Evolutionary conservation across 805 yeast species (phyloP), one percentile per base, ranked within the genome.

Genomic region (Saccharomycodes ludwigii): DNA sequence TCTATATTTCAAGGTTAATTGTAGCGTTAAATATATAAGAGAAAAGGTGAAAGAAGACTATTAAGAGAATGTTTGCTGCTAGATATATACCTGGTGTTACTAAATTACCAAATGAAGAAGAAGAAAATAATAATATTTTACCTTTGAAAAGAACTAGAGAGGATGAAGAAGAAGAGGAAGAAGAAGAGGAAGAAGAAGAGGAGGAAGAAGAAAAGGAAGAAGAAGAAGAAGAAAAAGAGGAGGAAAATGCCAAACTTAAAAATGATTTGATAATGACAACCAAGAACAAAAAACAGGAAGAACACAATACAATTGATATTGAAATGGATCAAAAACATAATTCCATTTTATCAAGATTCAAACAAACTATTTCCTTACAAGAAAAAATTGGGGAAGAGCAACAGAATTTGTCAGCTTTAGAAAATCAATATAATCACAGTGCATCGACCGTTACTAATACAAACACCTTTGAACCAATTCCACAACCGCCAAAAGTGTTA

Each of bases 401-500:
- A 17, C 35, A 36, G 5, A 49, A 38, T 8, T 29, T 32, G 7
- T n/a, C n/a, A n/a, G n/a, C n/a, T n/a, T n/a, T n/a, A n/a, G n/a
- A n/a, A n/a, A n/a, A n/a, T n/a, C n/a, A n/a, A n/a, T n/a, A n/a
- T n/a, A n/a, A n/a, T n/a, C n/a, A n/a, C n/a, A n/a, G n/a, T n/a
- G n/a, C n/a, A n/a, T n/a, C n/a, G n/a, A n/a, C n/a, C n/a, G n/a
- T n/a, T n/a, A n/a, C n/a, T n/a, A n/a, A n/a, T n/a, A n/a, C n/a
- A n/a, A n/a, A n/a, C n/a, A n/a, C 58, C 27, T 52, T 88, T 24
- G 75, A 68, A 5, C 93, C 95, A 13, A 58, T 88, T 25, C 96
- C 97, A 2, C 95, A 84, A 52, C 94, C 94, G 0, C 73, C 60
- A 21, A 41, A 32, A 8, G 52, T 50, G 1, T 49, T 11, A 30